Evolutionary conservation across 148 eudicot genomes (phyloP), one percentile per base, ranked within the genome.

Genomic region (Nepenthes gracilis): DNA sequence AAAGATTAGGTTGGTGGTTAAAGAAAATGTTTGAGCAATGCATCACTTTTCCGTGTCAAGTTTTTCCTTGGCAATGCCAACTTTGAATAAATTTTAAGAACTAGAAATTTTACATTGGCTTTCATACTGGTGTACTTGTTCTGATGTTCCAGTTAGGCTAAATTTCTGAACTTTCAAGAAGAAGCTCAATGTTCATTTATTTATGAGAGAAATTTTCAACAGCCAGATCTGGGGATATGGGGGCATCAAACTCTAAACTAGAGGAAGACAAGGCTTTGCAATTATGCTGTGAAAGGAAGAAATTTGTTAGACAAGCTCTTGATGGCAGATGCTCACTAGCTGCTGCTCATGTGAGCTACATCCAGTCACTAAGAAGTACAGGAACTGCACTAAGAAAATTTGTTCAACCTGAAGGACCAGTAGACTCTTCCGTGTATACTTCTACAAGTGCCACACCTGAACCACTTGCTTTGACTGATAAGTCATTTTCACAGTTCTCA

Each of bases 281-380:
- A 65, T 77, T 92, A 48, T 92, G 97, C 54, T 90, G 94, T 64
- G 94, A 84, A 50, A 70, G 97, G 62, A 92, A 85, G 75, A 92
- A 88, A 67, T 82, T 78, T 14, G 81, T 92, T 70, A 74, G 79
- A 71, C 88, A 80, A 80, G 97, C 97, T 74, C 97, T 92, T 68
- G 76, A 92, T 65, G 96, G 94, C 33, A 82, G 97, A 75, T 92
- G 97, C 60, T 80, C 86, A 33, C 78, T 92, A 60, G 96, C 97
- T 55, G 82, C 85, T 2, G 82, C 86, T 63, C 96, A 92, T 71
- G 66, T 85, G 59, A 66, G 82, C 33, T 92, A 92, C 65, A 82
- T 88, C 55, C 74, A 88, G 47, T 85, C 84, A 12, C 81, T 92
- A 36, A 82, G 68, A 72, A 70, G 55, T 53, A 76, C 83, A 8